These are phyloP conservation scores for Chalciporus chontae DNA, from an alignment of 768 basidiomycete genomes.

Conservation along the genomic window DNA sequence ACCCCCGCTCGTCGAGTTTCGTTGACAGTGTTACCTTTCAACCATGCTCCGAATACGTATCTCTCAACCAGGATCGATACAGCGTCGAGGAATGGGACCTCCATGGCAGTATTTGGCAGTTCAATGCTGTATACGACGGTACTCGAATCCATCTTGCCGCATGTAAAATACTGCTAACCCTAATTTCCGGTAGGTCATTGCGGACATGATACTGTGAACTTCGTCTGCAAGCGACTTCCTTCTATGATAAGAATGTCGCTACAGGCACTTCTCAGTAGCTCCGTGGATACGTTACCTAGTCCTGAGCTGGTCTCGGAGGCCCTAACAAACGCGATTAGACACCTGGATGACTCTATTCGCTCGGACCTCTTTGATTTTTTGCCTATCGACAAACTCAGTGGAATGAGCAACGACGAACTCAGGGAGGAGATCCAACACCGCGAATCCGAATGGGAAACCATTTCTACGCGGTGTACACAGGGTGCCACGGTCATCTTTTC, in stretches of 20 bases:
- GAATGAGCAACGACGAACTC: constrained; percentile 38
- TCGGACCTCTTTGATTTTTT: constrained; percentile 43
- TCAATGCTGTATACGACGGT: constrained; percentile 48
- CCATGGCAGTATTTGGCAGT: constrained; percentile 39
- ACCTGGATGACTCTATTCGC: constrained; percentile 42
- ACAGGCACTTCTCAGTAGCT: constrained; percentile 30
- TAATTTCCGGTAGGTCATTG: constrained; percentile 39
- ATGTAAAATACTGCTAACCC: constrained; percentile 27
- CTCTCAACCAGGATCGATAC: constrained; percentile 41
- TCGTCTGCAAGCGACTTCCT: constrained; percentile 40
- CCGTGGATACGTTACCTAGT: constrained; percentile 16
- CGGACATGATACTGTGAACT: constrained; percentile 46
- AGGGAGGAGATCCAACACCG: constrained; percentile 37
- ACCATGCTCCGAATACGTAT: constrained; percentile 35
- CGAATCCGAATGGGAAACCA: constrained; percentile 35
- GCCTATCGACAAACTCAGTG: constrained; percentile 33
- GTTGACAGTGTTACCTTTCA: constrained; percentile 44
- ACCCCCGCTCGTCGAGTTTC: constrained; percentile 30
- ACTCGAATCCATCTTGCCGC: constrained; percentile 26
- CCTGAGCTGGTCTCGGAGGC: constrained; percentile 37
- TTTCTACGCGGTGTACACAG: constrained; percentile 32
- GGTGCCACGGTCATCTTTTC: constrained; percentile 33
- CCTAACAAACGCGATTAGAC: constrained; percentile 36
- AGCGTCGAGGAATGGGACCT: constrained; percentile 40
- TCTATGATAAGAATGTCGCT: constrained; percentile 38